Evolutionary conservation across 768 basidiomycete species (phyloP), one percentile per base, ranked within the genome.

Genomic region (Hypsizygus marmoreus): DNA sequence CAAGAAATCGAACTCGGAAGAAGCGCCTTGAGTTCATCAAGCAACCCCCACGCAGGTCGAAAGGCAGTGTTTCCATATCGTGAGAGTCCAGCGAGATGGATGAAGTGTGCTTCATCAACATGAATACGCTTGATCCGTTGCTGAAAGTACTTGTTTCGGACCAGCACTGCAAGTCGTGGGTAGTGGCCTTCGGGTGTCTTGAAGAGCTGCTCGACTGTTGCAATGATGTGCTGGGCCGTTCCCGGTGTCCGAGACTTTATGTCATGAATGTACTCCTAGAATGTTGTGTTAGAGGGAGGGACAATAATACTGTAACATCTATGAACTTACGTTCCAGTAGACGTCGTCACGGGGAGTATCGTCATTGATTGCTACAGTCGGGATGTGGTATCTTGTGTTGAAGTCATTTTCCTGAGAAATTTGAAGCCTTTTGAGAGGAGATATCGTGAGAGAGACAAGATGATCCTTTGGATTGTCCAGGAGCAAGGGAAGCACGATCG

Each of bases 101-200:
- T 54, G 32, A 12, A 49, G 36, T 65, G 65, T 0, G 44, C 62
- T 42, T 67, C 58, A 33, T 67, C 60, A 9, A 64, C 37, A 41
- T 49, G 44, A 14, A 64, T 40, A 1, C 39, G 44, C 3, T 40
- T 35, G 13, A 59, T 43, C 1, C 10, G 24, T 2, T 36, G 16
- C 5, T 41, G 32, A 19, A 56, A 59, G 2, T 17, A 11, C 10
- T 19, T 11, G n/a, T 45, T 42, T 2, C 23, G 41, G n/a, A 55
- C 31, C 6, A 55, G 24, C n/a, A 36, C 12, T 1, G 12, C 35
- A 31, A 53, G 45, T 2, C 37, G 47, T 2, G 49, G 22, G 3
- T 52, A 32, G 16, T 55, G 60, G 8, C 54, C 57, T 25, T 47
- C 57, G 3, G 45, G 48, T 6, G 51, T 40, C 38, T 48, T 58